Percentiles rank a stretch among this genome's conserved stretches.
phyloP scores from a whole-genome alignment of 495 filamentous ascomycete species.

The Lophium mytilinum region DNA sequence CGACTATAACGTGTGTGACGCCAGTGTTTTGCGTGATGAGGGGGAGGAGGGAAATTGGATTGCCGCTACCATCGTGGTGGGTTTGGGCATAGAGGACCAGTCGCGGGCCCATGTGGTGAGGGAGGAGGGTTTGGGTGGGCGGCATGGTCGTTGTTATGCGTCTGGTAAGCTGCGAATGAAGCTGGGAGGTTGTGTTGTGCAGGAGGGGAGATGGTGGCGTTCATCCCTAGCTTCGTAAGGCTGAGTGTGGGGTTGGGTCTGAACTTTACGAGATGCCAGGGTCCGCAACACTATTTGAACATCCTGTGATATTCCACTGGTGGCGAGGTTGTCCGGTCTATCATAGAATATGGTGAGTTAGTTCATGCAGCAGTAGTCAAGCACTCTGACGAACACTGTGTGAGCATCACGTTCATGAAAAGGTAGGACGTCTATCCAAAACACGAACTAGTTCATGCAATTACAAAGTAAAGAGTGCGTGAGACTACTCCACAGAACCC shows the following conservation, averaged over 20 bases:
- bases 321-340: no score
- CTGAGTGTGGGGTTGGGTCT: not conserved
- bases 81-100: constrained; percentile 40
- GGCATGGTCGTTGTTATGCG: constrained; percentile 9
- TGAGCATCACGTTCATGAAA: no score
- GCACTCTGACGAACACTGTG: no score
- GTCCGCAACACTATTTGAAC: no score
- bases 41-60: constrained; percentile 37
- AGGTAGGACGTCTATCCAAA: not conserved
- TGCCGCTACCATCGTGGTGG: constrained; percentile 29
- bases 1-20: constrained; percentile 41
- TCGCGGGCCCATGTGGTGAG: constrained; percentile 24
- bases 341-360: no score
- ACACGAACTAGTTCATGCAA: not conserved
- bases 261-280: no score
- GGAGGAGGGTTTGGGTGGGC: constrained; percentile 19
- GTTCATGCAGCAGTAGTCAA: no score
- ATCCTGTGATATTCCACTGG: no score
- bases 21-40: constrained; percentile 37
- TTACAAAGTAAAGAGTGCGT: not conserved
- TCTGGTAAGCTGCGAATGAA: not conserved
- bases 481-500: not conserved
- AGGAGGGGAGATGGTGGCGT: not conserved
- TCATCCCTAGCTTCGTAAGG: not conserved
- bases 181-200: not conserved